Evolutionary conservation across 164 flowering plant genomes (phyloP).

Genomic region (Euptelea pleiosperma): DNA sequence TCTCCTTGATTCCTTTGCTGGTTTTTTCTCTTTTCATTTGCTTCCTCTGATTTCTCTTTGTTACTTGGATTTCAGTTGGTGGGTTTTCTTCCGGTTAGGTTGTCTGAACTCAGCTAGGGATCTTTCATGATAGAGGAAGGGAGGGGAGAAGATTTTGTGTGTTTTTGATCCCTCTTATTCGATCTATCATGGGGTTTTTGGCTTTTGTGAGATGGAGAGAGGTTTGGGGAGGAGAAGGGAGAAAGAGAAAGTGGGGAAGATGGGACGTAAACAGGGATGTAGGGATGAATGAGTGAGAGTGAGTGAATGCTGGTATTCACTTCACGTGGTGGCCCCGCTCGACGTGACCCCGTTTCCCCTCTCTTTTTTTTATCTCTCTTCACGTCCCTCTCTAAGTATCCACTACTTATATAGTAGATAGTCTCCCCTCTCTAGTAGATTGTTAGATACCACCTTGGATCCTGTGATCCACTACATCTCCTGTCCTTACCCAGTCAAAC

Average conservation of each 20-base stretch:
- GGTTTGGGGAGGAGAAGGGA: slow-evolving; percentile 4
- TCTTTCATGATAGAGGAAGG: slow-evolving; percentile 6
- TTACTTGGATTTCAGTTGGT: too few relatives aligned
- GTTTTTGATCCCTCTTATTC: too few relatives aligned
- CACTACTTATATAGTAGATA: neutral
- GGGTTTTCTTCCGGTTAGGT: neutral
- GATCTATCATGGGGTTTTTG: too few relatives aligned
- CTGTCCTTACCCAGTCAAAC: too few relatives aligned
- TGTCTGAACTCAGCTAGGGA: neutral
- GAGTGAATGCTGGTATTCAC: slow-evolving; percentile 22
- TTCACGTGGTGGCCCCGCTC: slow-evolving; percentile 37
- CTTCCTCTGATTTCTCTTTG: too few relatives aligned
- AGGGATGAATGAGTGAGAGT: slow-evolving; percentile 15
- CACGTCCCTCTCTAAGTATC: slow-evolving; percentile 8
- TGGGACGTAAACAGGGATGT: slow-evolving; percentile 20
- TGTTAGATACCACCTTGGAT: too few relatives aligned
- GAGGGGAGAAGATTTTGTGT: neutral
- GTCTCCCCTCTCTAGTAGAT: neutral
- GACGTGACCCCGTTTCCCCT: slow-evolving; percentile 27
- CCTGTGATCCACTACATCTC: too few relatives aligned
- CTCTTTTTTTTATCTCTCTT: slow-evolving; percentile 12
- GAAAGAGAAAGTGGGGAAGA: slow-evolving; percentile 6
- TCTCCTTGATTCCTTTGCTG: too few relatives aligned
- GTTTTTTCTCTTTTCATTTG: too few relatives aligned
- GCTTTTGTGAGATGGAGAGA: slow-evolving; percentile 7